Evolutionary conservation across 225 moss, liverwort and hornwort genomes (phyloP).

Genomic region (Ulota crispa): DNA sequence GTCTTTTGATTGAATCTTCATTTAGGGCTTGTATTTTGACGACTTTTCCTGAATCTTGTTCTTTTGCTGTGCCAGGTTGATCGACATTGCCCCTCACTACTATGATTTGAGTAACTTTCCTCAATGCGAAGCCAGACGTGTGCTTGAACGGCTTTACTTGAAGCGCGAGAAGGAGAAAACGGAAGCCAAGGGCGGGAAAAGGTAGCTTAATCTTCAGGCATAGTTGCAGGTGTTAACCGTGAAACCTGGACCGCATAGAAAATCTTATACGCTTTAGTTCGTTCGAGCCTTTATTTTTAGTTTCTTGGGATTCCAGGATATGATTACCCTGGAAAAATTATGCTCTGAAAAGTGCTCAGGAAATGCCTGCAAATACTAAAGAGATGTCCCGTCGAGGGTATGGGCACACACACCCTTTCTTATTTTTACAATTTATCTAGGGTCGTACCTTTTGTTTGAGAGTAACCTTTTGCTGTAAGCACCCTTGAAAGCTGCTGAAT

Average conservation of each 20-base stretch:
- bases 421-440: slow-evolving; percentile 31
- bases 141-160: slow-evolving; percentile 82
- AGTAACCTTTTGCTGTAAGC: slow-evolving; percentile 20
- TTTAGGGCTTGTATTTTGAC: background rate
- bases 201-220: slow-evolving; percentile 32
- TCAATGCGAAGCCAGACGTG: slow-evolving; percentile 91
- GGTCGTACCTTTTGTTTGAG: slow-evolving; percentile 18
- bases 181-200: slow-evolving; percentile 65
- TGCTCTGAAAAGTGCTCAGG: background rate
- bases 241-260: background rate
- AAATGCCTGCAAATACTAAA: slow-evolving; percentile 11
- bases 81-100: slow-evolving; percentile 94
- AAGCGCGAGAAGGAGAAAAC: slow-evolving; percentile 90
- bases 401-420: slow-evolving; percentile 1
- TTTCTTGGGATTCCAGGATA: slow-evolving; percentile 19
- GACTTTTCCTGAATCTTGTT: background rate
- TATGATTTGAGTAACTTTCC: slow-evolving; percentile 96
- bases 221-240: slow-evolving; percentile 16
- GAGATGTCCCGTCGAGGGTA: slow-evolving; percentile 14
- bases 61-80: slow-evolving; percentile 63
- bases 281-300: slow-evolving; percentile 32
- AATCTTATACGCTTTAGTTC: background rate
- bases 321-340: slow-evolving; percentile 9
- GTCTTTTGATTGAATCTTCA: background rate
- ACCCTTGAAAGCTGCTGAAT: slow-evolving; percentile 12